phyloP scores from a whole-genome alignment of 371 early-diverging fungal genomes.

The Coemansia sp. region DNA sequence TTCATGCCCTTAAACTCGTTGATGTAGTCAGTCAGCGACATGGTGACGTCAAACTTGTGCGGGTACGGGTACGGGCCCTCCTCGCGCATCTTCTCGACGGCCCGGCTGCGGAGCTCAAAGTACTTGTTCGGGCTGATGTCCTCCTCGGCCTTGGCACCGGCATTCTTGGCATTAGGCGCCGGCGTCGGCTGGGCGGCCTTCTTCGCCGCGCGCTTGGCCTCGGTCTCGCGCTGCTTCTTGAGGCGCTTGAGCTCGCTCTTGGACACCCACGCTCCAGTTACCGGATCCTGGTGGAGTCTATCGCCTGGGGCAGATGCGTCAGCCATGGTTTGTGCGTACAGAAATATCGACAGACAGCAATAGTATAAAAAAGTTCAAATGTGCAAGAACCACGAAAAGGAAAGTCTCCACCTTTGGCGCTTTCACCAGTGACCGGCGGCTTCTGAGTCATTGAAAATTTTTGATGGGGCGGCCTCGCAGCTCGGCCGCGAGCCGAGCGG shows the following conservation, averaged over 20 bases:
- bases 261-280: constrained; percentile 94
- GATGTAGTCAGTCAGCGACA: constrained; percentile 84
- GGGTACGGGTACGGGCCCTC: constrained; percentile 90
- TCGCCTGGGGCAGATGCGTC: constrained; percentile 37
- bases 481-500: no score
- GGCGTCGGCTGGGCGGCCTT: not conserved
- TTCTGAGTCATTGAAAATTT: constrained; percentile 1
- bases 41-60: constrained; percentile 94
- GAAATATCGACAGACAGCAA: not conserved
- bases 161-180: constrained; percentile 29
- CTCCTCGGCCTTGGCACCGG: constrained; percentile 60
- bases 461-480: not conserved
- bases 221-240: constrained; percentile 83
- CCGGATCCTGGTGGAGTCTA: constrained; percentile 82
- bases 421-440: not conserved
- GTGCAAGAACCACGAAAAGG: not conserved
- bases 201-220: constrained; percentile 71
- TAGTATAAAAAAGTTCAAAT: not conserved
- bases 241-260: constrained; percentile 96
- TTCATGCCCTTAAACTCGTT: constrained; percentile 74
- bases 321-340: constrained; percentile 17
- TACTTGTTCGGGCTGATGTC: constrained; percentile 75
- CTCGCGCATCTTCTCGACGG: constrained; percentile 76
- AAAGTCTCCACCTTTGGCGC: not conserved
- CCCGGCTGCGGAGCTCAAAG: constrained; percentile 93